These are phyloP conservation scores for Clavaria fumosa DNA, from an alignment of 768 basidiomycete genomes.

Conservation along the genomic window DNA sequence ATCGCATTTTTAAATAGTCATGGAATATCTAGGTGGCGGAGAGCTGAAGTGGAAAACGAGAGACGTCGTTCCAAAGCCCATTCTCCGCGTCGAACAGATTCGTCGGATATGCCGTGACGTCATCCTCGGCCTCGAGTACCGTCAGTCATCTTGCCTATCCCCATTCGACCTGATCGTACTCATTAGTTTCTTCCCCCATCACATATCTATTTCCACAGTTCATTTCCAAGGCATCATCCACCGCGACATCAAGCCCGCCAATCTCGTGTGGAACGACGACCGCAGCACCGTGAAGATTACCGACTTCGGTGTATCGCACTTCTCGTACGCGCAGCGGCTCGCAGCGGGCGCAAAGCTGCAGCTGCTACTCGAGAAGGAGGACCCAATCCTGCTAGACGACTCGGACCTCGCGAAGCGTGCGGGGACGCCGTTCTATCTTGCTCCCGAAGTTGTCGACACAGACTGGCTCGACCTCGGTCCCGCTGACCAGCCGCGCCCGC, in stretches of 20 bases:
- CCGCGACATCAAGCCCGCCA: conserved; percentile 98
- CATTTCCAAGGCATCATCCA: conserved; percentile 98
- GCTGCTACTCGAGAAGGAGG: conserved; percentile 26
- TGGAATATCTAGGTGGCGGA: conserved; percentile 93
- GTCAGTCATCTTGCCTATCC: conserved; percentile 34
- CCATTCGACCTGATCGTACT: conserved; percentile 7
- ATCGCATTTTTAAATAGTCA: no score
- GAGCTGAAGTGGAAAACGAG: conserved; percentile 81
- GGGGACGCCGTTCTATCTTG: conserved; percentile 91
- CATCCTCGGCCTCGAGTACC: conserved; percentile 85
- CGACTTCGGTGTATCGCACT: conserved; percentile 96
- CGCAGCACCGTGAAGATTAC: conserved; percentile 88
- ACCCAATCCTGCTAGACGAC: conserved; percentile 66
- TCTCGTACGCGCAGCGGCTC: conserved; percentile 76
- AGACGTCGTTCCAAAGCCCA: conserved; percentile 46
- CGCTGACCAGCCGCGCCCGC: conserved; percentile 17
- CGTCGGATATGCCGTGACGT: conserved; percentile 85
- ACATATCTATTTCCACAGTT: conserved; percentile 38
- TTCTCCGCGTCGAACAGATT: conserved; percentile 72
- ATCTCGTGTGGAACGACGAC: conserved; percentile 82
- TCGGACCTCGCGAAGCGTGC: conserved; percentile 80
- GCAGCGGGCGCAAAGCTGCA: conserved; percentile 29
- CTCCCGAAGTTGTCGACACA: conserved; percentile 85
- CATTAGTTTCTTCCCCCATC: neutral
- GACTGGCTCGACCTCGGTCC: conserved; percentile 22